Conservation (phyloP, 148 eudicot species). For the Nepenthes gracilis region DNA sequence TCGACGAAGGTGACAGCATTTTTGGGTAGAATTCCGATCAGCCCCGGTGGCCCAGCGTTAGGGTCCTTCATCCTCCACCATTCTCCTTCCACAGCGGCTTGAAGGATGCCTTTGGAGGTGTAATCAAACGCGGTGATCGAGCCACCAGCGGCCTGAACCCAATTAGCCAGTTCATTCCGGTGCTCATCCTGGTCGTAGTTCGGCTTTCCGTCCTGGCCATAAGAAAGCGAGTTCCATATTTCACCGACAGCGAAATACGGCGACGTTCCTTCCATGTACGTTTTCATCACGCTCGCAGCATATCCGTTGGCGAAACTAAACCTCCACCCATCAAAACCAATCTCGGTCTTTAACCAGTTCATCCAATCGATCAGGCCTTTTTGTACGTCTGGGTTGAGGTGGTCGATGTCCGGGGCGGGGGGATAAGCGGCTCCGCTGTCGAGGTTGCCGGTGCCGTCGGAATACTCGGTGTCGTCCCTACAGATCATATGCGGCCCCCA, state of each 20-base stretch:
- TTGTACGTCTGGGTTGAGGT: constrained; percentile 48
- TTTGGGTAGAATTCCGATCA: constrained; percentile 33
- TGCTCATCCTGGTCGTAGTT: constrained; percentile 24
- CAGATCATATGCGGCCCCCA: constrained; percentile 62
- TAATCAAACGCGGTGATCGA: constrained; percentile 33
- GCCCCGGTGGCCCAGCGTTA: constrained; percentile 37
- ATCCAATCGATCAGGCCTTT: constrained; percentile 54
- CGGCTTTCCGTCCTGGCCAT: constrained; percentile 21
- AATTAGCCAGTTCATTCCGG: constrained; percentile 22
- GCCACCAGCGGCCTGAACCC: constrained; percentile 33
- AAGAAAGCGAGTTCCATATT: constrained; percentile 22
- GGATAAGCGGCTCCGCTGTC: constrained; percentile 33
- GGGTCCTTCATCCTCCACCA: constrained; percentile 32
- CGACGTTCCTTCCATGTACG: constrained; percentile 10
- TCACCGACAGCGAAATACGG: constrained; percentile 57
- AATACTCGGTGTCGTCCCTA: constrained; percentile 35
- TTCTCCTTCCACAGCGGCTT: constrained; percentile 37
- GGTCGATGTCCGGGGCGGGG: constrained; percentile 59
- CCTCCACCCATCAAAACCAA: constrained; percentile 52
- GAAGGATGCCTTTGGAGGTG: constrained; percentile 40
- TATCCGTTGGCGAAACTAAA: constrained; percentile 53
- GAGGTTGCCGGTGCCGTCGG: constrained; percentile 45
- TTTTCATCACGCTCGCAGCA: constrained; percentile 23
- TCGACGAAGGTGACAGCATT: constrained; percentile 47
- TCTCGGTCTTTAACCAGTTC: constrained; percentile 49